Conservation (phyloP, 2,329 filamentous ascomycete genomes). For the Arthrobotrys iridis region DNA sequence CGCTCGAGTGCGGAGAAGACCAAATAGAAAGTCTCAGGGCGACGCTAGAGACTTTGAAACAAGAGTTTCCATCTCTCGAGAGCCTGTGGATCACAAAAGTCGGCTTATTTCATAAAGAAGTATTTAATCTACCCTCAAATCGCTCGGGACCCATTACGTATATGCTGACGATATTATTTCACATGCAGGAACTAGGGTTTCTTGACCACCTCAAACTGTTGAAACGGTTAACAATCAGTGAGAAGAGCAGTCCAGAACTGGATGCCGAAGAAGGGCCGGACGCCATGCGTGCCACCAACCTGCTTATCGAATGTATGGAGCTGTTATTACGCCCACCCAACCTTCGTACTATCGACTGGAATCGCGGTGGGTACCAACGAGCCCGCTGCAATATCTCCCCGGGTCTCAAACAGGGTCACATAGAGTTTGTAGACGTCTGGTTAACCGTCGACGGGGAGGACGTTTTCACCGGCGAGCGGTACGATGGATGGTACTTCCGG, state of each 20-base stretch:
- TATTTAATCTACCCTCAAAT: background rate
- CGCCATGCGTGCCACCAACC: slow-evolving; percentile 18
- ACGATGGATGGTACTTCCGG: slow-evolving; percentile 29
- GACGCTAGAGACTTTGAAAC: background rate
- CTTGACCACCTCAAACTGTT: background rate
- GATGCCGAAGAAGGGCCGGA: slow-evolving; percentile 20
- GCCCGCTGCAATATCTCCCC: background rate
- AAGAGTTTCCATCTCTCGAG: background rate
- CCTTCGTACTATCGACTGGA: slow-evolving; percentile 7
- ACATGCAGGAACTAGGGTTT: background rate
- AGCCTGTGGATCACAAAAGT: background rate
- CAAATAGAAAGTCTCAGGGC: background rate
- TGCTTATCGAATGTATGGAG: slow-evolving; percentile 28
- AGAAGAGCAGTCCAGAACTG: background rate
- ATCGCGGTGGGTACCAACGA: slow-evolving; percentile 13
- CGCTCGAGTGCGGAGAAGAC: background rate
- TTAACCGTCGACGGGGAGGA: background rate
- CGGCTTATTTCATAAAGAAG: background rate
- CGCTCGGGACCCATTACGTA: too few relatives aligned
- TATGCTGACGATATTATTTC: background rate
- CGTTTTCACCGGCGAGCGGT: slow-evolving; percentile 12
- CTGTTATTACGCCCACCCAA: background rate
- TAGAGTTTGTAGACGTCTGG: slow-evolving; percentile 30
- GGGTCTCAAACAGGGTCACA: background rate
- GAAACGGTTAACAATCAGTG: background rate